Percentiles rank a stretch among this genome's conserved stretches.
These are phyloP conservation scores for Aphanomyces invadans DNA, from an alignment of 352 stramenopile species.

Conservation along the genomic window DNA sequence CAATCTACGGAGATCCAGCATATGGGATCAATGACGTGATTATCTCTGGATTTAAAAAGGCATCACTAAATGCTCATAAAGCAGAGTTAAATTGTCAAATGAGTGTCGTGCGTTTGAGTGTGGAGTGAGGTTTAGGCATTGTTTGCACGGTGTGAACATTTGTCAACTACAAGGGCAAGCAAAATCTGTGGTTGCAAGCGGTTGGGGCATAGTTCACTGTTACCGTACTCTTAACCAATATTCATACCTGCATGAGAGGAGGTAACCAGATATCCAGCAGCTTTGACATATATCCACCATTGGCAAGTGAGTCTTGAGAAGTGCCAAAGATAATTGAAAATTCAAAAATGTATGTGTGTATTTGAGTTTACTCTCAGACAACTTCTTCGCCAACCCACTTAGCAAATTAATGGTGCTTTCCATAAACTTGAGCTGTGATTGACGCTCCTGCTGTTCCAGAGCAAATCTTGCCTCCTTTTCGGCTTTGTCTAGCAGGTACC, in stretches of 20 bases:
- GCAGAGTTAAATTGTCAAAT: constrained; percentile 9
- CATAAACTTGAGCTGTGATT: neutral
- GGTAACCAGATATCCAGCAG: neutral
- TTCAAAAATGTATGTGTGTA: too few relatives aligned
- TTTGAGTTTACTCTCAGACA: too few relatives aligned
- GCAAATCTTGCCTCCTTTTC: neutral
- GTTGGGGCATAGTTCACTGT: constrained; percentile 9
- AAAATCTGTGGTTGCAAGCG: constrained; percentile 14
- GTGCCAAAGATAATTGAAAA: too few relatives aligned
- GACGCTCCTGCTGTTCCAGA: neutral
- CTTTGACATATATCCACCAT: too few relatives aligned
- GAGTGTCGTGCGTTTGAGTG: neutral
- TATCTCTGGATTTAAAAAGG: neutral
- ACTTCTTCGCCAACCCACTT: neutral
- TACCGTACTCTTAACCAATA: constrained; percentile 1
- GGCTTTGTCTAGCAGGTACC: neutral
- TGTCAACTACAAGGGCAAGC: neutral
- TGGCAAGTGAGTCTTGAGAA: too few relatives aligned
- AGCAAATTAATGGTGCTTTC: neutral
- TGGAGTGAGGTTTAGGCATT: constrained; percentile 22
- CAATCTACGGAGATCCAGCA: neutral
- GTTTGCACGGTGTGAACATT: constrained; percentile 3
- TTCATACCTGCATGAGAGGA: neutral
- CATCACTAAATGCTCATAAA: neutral
- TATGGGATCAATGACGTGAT: neutral